Conservation (phyloP, 192 early-diverging fungal genomes). For the Dissophora ornata region DNA sequence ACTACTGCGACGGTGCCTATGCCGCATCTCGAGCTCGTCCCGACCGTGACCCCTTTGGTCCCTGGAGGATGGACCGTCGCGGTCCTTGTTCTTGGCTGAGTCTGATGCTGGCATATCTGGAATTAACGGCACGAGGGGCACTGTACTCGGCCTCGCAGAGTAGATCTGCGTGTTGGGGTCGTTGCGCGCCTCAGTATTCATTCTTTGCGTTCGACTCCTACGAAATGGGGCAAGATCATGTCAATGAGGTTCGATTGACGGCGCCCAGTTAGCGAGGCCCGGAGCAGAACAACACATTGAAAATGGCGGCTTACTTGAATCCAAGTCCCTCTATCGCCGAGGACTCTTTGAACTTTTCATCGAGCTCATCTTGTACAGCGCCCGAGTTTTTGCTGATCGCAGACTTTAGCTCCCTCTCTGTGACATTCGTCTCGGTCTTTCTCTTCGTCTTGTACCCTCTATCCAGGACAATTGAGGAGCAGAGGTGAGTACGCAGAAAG, state of each 20-base stretch:
- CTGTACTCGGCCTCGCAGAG: background rate
- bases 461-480: background rate
- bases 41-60: background rate
- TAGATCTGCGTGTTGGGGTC: background rate
- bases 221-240: background rate
- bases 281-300: no score
- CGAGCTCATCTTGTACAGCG: constrained; percentile 38
- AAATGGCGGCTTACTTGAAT: constrained; percentile 21
- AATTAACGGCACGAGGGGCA: constrained; percentile 11
- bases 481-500: no score
- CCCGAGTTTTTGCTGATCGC: constrained; percentile 50
- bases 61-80: background rate
- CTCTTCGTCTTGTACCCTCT: constrained; percentile 59
- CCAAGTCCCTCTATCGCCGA: constrained; percentile 28
- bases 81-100: background rate
- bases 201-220: constrained; percentile 9
- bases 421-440: constrained; percentile 56
- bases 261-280: no score
- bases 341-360: constrained; percentile 37
- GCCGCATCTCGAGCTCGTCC: background rate
- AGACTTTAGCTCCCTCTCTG: constrained; percentile 59
- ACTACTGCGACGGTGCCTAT: background rate
- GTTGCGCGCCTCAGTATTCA: background rate
- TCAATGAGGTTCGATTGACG: background rate
- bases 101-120: background rate